Evolutionary conservation across 306 rosid genomes (phyloP).

Genomic region (Leucaena leucocephala): DNA sequence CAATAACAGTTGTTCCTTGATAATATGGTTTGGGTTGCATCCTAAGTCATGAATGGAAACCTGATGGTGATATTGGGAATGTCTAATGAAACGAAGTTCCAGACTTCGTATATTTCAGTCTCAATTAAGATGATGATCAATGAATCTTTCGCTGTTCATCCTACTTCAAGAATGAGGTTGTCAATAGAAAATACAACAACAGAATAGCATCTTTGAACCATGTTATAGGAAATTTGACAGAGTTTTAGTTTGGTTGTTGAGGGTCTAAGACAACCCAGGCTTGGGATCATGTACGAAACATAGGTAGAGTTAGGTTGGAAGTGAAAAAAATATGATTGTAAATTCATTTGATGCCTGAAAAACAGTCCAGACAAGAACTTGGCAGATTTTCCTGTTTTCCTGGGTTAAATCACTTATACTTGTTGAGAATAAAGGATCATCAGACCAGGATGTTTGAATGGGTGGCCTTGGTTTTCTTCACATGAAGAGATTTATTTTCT

Average conservation of each 20-base stretch:
- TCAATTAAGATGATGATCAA: background rate
- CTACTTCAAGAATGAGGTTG: slow-evolving; percentile 1
- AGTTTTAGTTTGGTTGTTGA: background rate
- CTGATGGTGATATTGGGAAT: background rate
- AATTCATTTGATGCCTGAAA: background rate
- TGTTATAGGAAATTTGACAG: background rate
- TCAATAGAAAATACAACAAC: background rate
- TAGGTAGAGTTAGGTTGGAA: background rate
- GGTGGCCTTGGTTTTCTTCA: slow-evolving; percentile 19
- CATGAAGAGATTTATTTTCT: background rate
- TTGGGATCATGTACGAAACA: background rate
- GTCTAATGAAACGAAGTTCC: background rate
- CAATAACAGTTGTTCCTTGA: background rate
- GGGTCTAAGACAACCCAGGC: background rate
- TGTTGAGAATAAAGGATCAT: background rate
- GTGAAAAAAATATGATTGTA: background rate
- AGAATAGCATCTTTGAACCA: background rate
- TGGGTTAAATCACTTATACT: background rate
- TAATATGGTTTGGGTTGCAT: slow-evolving; percentile 25
- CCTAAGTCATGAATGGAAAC: background rate
- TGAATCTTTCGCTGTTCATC: slow-evolving; percentile 22
- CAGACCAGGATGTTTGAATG: slow-evolving; percentile 2
- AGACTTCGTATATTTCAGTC: background rate
- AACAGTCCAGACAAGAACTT: background rate
- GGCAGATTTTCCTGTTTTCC: background rate